Percentiles rank a stretch among this genome's conserved stretches.
Evolutionary conservation across 768 basidiomycete species (phyloP).

Genomic region (Crepidotus variabilis): DNA sequence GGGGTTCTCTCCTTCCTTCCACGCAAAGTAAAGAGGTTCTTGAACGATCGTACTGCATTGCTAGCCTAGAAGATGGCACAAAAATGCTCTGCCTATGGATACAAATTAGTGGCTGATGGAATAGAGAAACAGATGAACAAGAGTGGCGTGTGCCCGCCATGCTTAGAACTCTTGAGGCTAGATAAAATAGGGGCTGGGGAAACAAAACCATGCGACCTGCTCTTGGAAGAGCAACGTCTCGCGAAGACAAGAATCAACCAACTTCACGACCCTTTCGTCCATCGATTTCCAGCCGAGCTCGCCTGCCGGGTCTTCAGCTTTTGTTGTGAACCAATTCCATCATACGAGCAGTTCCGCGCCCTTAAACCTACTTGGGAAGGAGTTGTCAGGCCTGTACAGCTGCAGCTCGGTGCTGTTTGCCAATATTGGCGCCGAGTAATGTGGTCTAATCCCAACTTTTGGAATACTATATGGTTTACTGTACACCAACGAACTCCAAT

Average conservation of each 20-base stretch:
- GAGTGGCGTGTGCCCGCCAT: too few species aligned
- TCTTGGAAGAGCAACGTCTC: neutral
- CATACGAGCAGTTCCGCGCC: neutral
- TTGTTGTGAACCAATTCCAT: neutral
- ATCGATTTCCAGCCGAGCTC: neutral
- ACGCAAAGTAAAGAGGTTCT: too few species aligned
- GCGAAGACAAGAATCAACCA: neutral
- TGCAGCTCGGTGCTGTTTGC: neutral
- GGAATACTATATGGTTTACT: neutral
- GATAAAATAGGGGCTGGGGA: neutral
- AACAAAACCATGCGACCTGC: neutral
- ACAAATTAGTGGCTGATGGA: too few species aligned
- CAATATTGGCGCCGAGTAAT: neutral
- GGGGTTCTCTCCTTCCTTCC: too few species aligned
- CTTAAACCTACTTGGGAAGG: neutral
- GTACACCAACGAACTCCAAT: neutral
- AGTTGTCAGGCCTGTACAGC: neutral
- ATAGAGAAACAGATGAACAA: too few species aligned
- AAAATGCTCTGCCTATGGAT: too few species aligned
- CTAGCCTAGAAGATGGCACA: too few species aligned
- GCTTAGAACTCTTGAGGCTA: neutral
- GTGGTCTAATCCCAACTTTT: neutral
- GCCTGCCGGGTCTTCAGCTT: neutral
- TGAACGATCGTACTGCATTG: too few species aligned
- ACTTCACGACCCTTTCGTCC: neutral